Conservation (phyloP, 2,329 filamentous ascomycete species). For the Phyllosticta ampelicida region DNA sequence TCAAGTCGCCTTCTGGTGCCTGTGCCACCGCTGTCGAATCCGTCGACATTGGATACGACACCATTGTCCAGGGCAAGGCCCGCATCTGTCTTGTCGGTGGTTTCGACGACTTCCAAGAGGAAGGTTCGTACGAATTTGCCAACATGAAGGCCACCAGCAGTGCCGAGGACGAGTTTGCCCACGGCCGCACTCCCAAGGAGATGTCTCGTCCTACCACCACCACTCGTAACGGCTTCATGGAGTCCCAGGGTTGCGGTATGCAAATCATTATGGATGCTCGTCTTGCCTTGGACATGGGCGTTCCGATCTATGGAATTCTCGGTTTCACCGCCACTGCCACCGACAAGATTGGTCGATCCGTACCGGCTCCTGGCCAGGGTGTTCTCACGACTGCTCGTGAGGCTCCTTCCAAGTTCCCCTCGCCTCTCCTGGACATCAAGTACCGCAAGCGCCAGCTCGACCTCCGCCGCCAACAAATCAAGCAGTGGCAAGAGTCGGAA, state of each 20-base stretch:
- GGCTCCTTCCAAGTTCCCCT: constrained; percentile 82
- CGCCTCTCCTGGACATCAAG: constrained; percentile 91
- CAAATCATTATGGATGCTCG: constrained; percentile 97
- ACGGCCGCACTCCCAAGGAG: constrained; percentile 88
- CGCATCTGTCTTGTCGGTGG: constrained; percentile 95
- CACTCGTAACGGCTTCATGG: constrained; percentile 97
- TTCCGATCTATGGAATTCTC: constrained; percentile 91
- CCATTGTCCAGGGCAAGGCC: constrained; percentile 96
- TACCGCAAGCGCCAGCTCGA: constrained; percentile 94
- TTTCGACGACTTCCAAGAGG: constrained; percentile 98
- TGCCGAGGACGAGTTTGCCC: constrained; percentile 88
- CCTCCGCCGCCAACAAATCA: constrained; percentile 85
- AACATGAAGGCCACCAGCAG: constrained; percentile 99
- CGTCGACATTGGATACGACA: constrained; percentile 94
- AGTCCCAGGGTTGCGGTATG: constrained; percentile 96
- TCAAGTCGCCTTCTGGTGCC: constrained; percentile 96
- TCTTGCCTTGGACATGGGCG: constrained; percentile 94
- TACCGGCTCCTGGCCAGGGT: constrained; percentile 93
- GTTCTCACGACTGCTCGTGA: constrained; percentile 92
- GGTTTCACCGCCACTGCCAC: constrained; percentile 92
- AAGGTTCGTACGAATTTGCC: constrained; percentile 98
- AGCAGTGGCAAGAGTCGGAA: constrained; percentile 93
- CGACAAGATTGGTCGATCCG: constrained; percentile 97
- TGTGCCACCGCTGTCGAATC: constrained; percentile 97
- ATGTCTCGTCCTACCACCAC: constrained; percentile 98